These are phyloP conservation scores for Gossypium arboreum DNA, from an alignment of 345 rosid genomes.

Conservation along the genomic window DNA sequence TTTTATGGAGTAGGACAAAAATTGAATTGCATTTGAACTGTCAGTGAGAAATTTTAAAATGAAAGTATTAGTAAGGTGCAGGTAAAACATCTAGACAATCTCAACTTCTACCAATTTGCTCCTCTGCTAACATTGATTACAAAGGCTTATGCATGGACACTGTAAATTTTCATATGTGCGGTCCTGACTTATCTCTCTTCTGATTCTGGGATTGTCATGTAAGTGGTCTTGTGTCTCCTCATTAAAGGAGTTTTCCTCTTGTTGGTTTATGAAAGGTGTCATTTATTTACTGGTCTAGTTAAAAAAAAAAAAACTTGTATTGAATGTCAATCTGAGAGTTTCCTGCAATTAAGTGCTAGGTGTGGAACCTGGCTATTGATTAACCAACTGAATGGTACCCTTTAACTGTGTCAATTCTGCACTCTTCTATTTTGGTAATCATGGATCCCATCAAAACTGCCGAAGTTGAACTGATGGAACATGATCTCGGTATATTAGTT, in stretches of 20 bases:
- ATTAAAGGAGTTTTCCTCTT: neutral
- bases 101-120: neutral
- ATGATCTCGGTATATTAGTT: constrained; percentile 2
- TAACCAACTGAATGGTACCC: neutral
- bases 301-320: neutral
- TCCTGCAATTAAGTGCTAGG: neutral
- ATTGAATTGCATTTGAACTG: neutral
- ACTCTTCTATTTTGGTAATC: neutral
- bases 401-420: neutral
- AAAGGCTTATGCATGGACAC: neutral
- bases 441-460: neutral
- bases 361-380: neutral
- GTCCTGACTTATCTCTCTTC: neutral
- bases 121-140: neutral
- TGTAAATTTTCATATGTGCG: neutral
- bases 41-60: neutral
- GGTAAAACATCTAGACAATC: neutral
- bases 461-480: neutral
- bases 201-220: neutral
- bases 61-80: neutral
- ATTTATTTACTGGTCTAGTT: neutral
- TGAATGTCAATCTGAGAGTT: neutral
- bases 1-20: neutral
- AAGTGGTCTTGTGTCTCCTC: neutral
- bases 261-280: neutral